Evolutionary conservation across 1,139 yeast species (phyloP).

Genomic region (Scheffersomyces quercinus): DNA sequence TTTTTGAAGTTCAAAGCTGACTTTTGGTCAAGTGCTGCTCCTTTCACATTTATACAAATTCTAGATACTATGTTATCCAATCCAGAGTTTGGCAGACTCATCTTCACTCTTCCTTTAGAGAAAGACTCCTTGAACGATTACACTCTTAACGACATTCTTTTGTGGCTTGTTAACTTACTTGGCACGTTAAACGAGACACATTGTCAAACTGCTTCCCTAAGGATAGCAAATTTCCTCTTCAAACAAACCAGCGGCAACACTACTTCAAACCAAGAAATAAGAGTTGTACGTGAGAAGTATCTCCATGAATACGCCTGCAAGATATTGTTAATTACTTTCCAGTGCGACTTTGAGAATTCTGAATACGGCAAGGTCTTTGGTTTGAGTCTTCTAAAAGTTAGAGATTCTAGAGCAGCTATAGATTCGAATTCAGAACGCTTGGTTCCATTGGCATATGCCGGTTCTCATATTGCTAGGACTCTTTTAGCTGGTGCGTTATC

Average conservation of each 20-base stretch:
- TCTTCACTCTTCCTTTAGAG: slow-evolving; percentile 9
- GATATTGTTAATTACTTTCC: slow-evolving; percentile 16
- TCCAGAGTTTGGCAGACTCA: slow-evolving; percentile 31
- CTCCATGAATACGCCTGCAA: slow-evolving; percentile 7
- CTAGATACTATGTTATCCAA: slow-evolving; percentile 52
- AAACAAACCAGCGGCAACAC: slow-evolving; percentile 14
- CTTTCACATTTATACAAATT: slow-evolving; percentile 52
- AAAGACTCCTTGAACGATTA: slow-evolving; percentile 4
- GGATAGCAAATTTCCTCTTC: slow-evolving; percentile 38
- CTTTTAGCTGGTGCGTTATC: slow-evolving; percentile 48
- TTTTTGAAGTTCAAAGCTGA: slow-evolving; percentile 36
- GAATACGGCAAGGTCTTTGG: slow-evolving; percentile 13
- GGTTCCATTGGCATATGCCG: slow-evolving; percentile 24
- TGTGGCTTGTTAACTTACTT: slow-evolving; percentile 44
- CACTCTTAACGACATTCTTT: slow-evolving; percentile 30
- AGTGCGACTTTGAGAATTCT: slow-evolving; percentile 13
- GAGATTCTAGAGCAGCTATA: slow-evolving; percentile 38
- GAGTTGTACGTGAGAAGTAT: background rate
- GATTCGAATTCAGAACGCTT: slow-evolving; percentile 30
- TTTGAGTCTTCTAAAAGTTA: slow-evolving; percentile 24
- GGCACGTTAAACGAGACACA: slow-evolving; percentile 40
- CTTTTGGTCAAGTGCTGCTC: slow-evolving; percentile 56
- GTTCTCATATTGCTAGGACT: slow-evolving; percentile 8
- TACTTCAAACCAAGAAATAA: background rate
- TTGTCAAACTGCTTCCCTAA: slow-evolving; percentile 40